Evolutionary conservation across 1,284 basidiomycete species (phyloP).

Genomic region (Ceratobasidium sp.): DNA sequence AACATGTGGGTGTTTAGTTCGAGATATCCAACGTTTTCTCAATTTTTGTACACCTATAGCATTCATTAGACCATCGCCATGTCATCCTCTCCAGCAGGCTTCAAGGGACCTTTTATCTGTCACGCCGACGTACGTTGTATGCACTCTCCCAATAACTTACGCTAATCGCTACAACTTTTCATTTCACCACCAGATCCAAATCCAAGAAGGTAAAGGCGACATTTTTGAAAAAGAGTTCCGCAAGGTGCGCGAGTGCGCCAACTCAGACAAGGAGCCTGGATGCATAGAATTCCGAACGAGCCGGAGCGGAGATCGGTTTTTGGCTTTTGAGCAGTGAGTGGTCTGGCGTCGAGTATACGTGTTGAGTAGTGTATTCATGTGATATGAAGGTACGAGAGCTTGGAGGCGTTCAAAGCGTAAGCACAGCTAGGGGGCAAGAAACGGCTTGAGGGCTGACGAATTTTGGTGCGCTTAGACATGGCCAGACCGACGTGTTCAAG

Average conservation of each 20-base stretch:
- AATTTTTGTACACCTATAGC: neutral
- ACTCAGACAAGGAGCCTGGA: constrained; percentile 43
- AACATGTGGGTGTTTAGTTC: too few species aligned
- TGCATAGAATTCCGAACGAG: constrained; percentile 45
- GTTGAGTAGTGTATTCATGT: neutral
- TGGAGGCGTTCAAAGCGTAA: constrained; percentile 34
- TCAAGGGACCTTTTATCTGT: constrained; percentile 39
- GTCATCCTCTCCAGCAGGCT: constrained; percentile 31
- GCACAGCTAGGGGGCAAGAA: neutral
- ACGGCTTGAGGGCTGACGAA: neutral
- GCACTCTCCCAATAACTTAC: neutral
- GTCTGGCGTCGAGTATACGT: neutral
- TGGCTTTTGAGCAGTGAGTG: constrained; percentile 43
- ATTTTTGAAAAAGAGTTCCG: constrained; percentile 39
- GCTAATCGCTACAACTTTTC: neutral
- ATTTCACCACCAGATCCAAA: constrained; percentile 33
- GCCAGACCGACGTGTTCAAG: constrained; percentile 44
- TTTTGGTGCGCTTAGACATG: constrained; percentile 7
- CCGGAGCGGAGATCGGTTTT: constrained; percentile 37
- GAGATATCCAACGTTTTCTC: too few species aligned
- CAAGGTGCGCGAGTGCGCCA: constrained; percentile 42
- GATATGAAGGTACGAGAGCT: constrained; percentile 36
- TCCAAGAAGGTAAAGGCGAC: constrained; percentile 40
- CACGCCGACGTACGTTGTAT: constrained; percentile 32
- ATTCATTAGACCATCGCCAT: constrained; percentile 13